Base-by-base conservation (phyloP, 768 basidiomycete genomes). In the Lactarius evosmus region DNA sequence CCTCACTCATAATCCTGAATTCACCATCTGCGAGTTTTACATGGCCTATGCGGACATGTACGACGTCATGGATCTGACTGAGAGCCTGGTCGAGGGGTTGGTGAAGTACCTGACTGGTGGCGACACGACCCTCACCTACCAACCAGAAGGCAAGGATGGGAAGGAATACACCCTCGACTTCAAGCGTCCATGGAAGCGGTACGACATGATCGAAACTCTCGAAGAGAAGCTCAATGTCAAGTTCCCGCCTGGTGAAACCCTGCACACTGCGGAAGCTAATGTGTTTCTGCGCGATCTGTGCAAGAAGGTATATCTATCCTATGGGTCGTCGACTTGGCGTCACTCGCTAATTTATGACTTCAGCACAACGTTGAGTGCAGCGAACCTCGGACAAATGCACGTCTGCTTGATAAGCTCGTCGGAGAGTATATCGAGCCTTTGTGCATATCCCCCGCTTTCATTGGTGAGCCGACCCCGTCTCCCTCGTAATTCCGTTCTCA, bases 31-130 rank as follows among this genome's bases (percentile, higher is more conserved):
- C 83, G 96, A 99, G 79, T 98, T 99, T 78, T 99, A 98, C 74
- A 98, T 99, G 96, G 96, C 97, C 33, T 98, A 98, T 70, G 97
- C 97, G 63, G 97, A 98, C 75, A 95, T 96, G 95, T 89, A 93
- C 78, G 97, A 98, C 73, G 63, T 98, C 62, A 98, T 99, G 96
- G 97, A 98, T 46, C 82, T 98, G 62, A 99, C 97, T 17, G 97
- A 99, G 76, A 77, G 78, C 49, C 81, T 99, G 79, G 74, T 98
- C 19, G 91, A 95, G 72, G 93, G 95, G 8, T 77, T 99, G 76
- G 96, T 98, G 72, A 91, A 88, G 83, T 83, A 81, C 71, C 74
- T 98, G 61, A 95, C 86, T 0, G 85, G 86, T 44, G 94, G 93
- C 22, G 82, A 82, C 70, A 93, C 92, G 49, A 87, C 83, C 71